Evolutionary conservation across 495 filamentous ascomycete genomes (phyloP).

Genomic region (Penicillium psychrofluorescens): DNA sequence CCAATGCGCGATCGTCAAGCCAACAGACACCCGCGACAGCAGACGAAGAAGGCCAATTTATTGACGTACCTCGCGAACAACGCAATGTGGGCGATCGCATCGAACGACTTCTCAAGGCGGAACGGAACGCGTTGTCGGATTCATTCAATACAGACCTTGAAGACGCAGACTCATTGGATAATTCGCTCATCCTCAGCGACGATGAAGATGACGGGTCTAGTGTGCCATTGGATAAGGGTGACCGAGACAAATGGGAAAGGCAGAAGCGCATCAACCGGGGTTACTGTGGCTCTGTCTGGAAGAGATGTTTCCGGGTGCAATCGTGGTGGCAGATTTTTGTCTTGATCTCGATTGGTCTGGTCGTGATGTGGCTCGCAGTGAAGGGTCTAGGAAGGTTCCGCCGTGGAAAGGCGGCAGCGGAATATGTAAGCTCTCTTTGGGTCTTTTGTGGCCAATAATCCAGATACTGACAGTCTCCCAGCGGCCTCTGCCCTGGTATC

Average conservation of each 20-base stretch:
- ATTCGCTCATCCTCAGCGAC: slow-evolving; percentile 7
- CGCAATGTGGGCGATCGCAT: slow-evolving; percentile 13
- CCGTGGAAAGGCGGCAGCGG: background rate
- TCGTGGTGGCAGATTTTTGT: slow-evolving; percentile 15
- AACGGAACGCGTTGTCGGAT: slow-evolving; percentile 6
- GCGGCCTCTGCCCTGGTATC: slow-evolving; percentile 72
- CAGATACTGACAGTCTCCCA: background rate
- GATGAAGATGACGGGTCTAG: slow-evolving; percentile 18
- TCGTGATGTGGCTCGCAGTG: slow-evolving; percentile 13
- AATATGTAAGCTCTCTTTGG: slow-evolving; percentile 12
- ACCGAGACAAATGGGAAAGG: background rate
- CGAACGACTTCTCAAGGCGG: slow-evolving; percentile 8
- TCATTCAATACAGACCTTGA: slow-evolving; percentile 19
- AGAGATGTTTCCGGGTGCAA: slow-evolving; percentile 3
- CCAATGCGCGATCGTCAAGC: too few species aligned
- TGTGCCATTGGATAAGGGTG: slow-evolving; percentile 5
- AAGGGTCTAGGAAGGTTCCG: slow-evolving; percentile 8
- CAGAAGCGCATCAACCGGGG: background rate
- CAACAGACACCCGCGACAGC: too few species aligned
- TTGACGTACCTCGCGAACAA: slow-evolving; percentile 5
- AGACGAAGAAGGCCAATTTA: too few species aligned
- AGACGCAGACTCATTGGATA: slow-evolving; percentile 6
- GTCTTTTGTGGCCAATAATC: background rate
- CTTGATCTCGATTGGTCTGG: slow-evolving; percentile 6
- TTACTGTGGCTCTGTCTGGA: background rate